Percentiles rank a stretch among this genome's conserved stretches.
Evolutionary conservation across 345 rosid species (phyloP).

Genomic region (Geranium rotundifolium): DNA sequence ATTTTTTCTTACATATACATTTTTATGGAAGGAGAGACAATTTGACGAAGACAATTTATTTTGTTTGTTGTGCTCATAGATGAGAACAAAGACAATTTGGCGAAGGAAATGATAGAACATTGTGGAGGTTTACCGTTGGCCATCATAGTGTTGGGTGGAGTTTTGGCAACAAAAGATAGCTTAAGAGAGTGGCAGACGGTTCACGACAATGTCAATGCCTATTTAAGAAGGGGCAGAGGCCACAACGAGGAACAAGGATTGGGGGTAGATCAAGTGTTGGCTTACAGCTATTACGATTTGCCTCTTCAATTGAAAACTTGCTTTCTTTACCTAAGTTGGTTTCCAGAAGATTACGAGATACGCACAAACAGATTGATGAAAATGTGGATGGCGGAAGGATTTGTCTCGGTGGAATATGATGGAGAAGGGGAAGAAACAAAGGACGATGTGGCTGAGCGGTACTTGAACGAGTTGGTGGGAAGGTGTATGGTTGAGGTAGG

Average conservation of each 20-base stretch:
- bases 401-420: conserved; percentile 7
- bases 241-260: neutral
- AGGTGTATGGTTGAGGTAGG: conserved; percentile 28
- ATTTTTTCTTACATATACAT: too few species aligned
- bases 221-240: conserved; percentile 3
- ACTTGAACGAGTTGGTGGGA: conserved; percentile 16
- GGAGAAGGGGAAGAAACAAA: conserved; percentile 5
- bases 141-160: conserved; percentile 26
- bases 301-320: conserved; percentile 20
- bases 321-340: conserved; percentile 21
- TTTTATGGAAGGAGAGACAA: too few species aligned
- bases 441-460: conserved; percentile 18
- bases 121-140: conserved; percentile 32
- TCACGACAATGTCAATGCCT: conserved; percentile 9
- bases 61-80: neutral
- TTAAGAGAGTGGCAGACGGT: conserved; percentile 10
- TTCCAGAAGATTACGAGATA: conserved; percentile 25
- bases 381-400: conserved; percentile 42
- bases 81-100: conserved; percentile 15
- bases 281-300: conserved; percentile 21
- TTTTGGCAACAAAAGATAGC: conserved; percentile 17
- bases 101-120: conserved; percentile 18
- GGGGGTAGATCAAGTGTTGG: conserved; percentile 10
- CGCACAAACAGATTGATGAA: conserved; percentile 16
- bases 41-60: too few species aligned